Percentiles rank a stretch among this genome's conserved stretches.
Conservation (phyloP, 345 rosid species). For the Eucalyptus viminalis region DNA sequence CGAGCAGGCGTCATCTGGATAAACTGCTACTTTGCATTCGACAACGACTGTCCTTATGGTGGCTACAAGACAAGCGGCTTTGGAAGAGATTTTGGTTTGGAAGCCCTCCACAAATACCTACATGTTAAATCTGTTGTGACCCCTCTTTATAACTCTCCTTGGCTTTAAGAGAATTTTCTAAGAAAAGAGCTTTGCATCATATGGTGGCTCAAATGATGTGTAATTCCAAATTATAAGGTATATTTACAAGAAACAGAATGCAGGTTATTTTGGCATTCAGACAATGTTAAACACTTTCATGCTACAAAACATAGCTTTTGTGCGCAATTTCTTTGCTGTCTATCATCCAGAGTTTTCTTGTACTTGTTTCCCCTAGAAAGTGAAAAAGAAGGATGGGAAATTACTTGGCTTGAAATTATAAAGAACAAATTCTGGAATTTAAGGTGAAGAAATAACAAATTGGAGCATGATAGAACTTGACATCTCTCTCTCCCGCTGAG, state of each 20-base stretch:
- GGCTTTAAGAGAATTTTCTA: neutral
- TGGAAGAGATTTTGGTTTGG: slow-evolving; percentile 55
- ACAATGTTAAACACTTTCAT: neutral
- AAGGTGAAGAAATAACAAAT: neutral
- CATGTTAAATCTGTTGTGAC: slow-evolving; percentile 57
- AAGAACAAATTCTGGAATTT: neutral
- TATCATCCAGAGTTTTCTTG: neutral
- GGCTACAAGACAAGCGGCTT: slow-evolving; percentile 70
- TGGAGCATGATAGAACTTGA: slow-evolving; percentile 26
- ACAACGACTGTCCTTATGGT: slow-evolving; percentile 50
- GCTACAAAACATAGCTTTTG: neutral
- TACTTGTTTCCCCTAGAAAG: neutral
- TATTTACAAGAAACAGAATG: neutral
- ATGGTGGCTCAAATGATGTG: neutral
- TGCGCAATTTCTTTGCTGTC: neutral
- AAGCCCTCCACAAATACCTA: slow-evolving; percentile 46
- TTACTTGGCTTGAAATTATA: neutral
- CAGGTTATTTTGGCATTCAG: neutral
- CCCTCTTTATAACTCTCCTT: slow-evolving; percentile 62
- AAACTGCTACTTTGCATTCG: slow-evolving; percentile 60
- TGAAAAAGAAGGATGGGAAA: neutral
- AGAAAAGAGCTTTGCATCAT: neutral
- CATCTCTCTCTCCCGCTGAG: neutral
- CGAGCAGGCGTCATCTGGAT: slow-evolving; percentile 60
- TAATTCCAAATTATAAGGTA: neutral